Evolutionary conservation across 495 filamentous ascomycete species (phyloP).

Genomic region (Daldinia bambusicola): DNA sequence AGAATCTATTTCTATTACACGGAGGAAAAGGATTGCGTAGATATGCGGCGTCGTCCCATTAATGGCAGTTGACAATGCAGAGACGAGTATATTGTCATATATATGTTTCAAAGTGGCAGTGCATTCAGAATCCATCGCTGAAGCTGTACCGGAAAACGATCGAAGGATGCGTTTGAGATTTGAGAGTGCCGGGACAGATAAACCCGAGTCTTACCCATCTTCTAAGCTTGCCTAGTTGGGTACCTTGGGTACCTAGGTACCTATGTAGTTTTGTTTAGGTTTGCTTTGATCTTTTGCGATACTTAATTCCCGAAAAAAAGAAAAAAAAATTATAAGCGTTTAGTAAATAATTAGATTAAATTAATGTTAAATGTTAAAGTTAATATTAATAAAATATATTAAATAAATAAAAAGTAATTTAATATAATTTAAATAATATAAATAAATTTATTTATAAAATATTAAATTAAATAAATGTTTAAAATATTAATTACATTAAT

Average conservation of each 20-base stretch:
- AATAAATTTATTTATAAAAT: too few relatives aligned
- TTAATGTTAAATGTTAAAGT: too few relatives aligned
- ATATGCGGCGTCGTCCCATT: background rate
- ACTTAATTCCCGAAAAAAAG: too few relatives aligned
- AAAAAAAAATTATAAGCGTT: too few relatives aligned
- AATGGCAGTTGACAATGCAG: background rate
- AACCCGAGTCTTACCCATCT: constrained; percentile 3
- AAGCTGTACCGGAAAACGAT: constrained; percentile 12
- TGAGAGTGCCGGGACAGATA: background rate
- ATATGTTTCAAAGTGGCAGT: constrained; percentile 26
- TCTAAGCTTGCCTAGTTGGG: too few relatives aligned
- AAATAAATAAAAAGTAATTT: too few relatives aligned
- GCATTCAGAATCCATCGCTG: constrained; percentile 2
- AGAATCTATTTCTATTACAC: constrained; percentile 18
- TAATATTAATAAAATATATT: too few relatives aligned
- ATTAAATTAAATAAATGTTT: too few relatives aligned
- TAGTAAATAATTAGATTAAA: too few relatives aligned
- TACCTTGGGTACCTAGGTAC: too few relatives aligned
- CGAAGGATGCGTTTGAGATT: constrained; percentile 36
- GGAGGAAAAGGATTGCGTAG: constrained; percentile 28
- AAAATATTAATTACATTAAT: too few relatives aligned
- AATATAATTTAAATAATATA: too few relatives aligned
- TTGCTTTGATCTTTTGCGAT: background rate
- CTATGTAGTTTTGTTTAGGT: background rate
- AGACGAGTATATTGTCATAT: constrained; percentile 9